Evolutionary conservation across 108 stramenopile genomes (phyloP).

Genomic region (Aurantiochytrium sp.): DNA sequence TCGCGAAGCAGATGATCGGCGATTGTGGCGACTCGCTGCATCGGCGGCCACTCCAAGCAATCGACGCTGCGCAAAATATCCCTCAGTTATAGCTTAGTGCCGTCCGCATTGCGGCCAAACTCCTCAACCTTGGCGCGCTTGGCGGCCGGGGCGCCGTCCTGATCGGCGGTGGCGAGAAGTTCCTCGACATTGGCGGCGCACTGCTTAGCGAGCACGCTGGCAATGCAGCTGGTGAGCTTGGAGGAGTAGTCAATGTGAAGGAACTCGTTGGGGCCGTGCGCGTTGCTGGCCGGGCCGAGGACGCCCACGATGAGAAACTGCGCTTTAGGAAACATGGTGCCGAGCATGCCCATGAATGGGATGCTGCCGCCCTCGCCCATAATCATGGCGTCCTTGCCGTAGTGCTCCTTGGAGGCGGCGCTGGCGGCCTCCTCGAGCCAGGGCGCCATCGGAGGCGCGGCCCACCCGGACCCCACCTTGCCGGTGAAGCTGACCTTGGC

Average conservation of each 20-base stretch:
- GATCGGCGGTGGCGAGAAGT: not conserved
- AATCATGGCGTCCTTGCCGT: slow-evolving; percentile 27
- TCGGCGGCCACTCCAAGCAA: no score
- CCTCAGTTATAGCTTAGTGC: slow-evolving; percentile 6
- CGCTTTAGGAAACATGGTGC: not conserved
- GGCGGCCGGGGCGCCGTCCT: not conserved
- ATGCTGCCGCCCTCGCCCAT: slow-evolving; percentile 30
- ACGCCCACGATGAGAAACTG: not conserved
- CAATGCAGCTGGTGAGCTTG: slow-evolving; percentile 20
- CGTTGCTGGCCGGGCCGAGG: slow-evolving; percentile 1
- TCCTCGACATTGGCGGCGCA: not conserved
- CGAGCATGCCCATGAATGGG: slow-evolving; percentile 29
- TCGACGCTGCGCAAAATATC: no score
- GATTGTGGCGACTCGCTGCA: no score
- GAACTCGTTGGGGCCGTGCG: slow-evolving; percentile 23
- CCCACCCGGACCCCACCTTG: slow-evolving; percentile 1
- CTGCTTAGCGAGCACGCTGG: not conserved
- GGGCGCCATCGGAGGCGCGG: not conserved
- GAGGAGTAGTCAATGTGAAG: slow-evolving; percentile 21
- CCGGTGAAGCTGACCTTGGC: slow-evolving; percentile 5
- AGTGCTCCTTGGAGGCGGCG: not conserved
- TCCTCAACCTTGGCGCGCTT: not conserved
- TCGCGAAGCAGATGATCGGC: no score
- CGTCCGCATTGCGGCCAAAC: not conserved
- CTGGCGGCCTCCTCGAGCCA: slow-evolving; percentile 16